Percentiles rank a stretch among this genome's conserved stretches.
Conservation (phyloP, 768 basidiomycete genomes). For the Phaeotremella fagi region DNA sequence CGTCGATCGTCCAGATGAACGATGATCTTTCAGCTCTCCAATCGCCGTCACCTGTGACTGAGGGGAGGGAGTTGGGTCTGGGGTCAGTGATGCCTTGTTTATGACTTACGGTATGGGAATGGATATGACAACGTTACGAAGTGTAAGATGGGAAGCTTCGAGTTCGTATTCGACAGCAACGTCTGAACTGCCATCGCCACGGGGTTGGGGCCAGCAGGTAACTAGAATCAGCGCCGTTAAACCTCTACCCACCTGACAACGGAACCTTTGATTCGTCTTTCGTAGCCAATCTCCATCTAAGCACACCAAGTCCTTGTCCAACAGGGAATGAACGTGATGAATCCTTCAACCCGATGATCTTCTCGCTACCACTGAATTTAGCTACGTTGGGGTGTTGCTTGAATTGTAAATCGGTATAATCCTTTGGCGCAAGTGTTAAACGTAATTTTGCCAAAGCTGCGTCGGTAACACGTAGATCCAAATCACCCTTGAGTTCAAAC, state of each 20-base stretch:
- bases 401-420: conserved; percentile 68
- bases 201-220: conserved; percentile 93
- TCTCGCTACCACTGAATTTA: conserved; percentile 64
- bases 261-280: conserved; percentile 90
- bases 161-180: conserved; percentile 97
- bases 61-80: conserved; percentile 30
- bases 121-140: conserved; percentile 80
- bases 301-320: conserved; percentile 70
- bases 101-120: conserved; percentile 83
- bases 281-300: conserved; percentile 87
- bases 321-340: conserved; percentile 77
- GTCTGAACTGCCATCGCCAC: conserved; percentile 85
- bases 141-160: conserved; percentile 70
- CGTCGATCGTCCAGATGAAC: conserved; percentile 77
- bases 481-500: conserved; percentile 89
- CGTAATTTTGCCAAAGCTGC: conserved; percentile 66
- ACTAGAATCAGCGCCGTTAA: conserved; percentile 53
- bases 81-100: not conserved
- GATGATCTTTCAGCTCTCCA: conserved; percentile 77
- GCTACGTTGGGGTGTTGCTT: conserved; percentile 95
- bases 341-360: conserved; percentile 78
- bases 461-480: conserved; percentile 83
- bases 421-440: conserved; percentile 58
- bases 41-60: conserved; percentile 48
- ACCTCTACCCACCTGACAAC: conserved; percentile 68